phyloP scores from a whole-genome alignment of 1,139 yeast species.

The Entelexis paramagnoliae region DNA sequence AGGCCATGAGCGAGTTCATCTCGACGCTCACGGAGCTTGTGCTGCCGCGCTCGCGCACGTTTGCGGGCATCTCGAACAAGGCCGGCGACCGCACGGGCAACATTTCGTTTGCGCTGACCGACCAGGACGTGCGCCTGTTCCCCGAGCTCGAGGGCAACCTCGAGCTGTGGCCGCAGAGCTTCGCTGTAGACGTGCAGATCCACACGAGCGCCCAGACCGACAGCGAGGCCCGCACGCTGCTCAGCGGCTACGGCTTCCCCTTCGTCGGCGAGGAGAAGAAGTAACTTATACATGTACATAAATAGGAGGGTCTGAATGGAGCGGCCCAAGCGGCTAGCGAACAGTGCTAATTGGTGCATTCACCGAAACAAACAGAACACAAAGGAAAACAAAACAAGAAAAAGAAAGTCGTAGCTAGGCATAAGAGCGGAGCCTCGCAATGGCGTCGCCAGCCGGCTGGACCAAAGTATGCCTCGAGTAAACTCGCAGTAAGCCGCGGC shows the following conservation, averaged over 20 bases:
- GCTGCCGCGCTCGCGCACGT: constrained; percentile 84
- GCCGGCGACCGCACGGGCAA: constrained; percentile 84
- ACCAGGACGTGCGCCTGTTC: constrained; percentile 69
- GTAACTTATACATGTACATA: constrained; percentile 24
- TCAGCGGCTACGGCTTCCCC: constrained; percentile 77
- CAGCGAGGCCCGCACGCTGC: constrained; percentile 76
- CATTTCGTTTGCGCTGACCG: constrained; percentile 70
- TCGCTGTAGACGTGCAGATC: constrained; percentile 76
- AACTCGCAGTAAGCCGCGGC: no score
- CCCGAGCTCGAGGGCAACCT: constrained; percentile 91
- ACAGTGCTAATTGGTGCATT: no score
- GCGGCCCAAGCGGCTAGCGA: no score
- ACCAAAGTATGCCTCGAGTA: no score
- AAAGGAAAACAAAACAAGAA: no score
- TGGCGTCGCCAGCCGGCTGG: no score
- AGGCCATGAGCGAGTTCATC: constrained; percentile 77
- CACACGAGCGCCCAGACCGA: constrained; percentile 88
- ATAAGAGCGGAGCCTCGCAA: no score
- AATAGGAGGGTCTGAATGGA: no score
- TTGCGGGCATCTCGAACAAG: constrained; percentile 60
- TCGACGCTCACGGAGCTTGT: constrained; percentile 84
- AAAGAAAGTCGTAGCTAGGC: no score
- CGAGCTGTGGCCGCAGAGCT: constrained; percentile 79
- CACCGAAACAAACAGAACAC: no score
- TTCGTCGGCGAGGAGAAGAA: constrained; percentile 37